Evolutionary conservation across 2,329 filamentous ascomycete genomes (phyloP), one percentile per base, ranked within the genome.

Genomic region (Phialophora tarda): DNA sequence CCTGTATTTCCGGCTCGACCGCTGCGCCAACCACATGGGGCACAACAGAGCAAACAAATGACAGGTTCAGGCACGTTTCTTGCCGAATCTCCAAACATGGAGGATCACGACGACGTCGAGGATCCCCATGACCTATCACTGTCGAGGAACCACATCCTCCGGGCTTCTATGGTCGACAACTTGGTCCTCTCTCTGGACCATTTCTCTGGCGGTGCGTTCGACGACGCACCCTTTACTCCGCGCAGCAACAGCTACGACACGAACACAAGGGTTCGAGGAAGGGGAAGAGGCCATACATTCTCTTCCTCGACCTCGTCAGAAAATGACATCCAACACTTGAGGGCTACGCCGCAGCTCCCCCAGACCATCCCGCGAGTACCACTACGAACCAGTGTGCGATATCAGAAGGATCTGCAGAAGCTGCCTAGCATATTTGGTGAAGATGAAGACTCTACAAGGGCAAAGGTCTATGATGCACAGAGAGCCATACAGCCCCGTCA

Each of bases 111-210:
- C 48, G 72, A 74, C 58, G 34, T 64, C 34, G 81, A 85, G 71
- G 89, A 93, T 79, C 92, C 90, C 57, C 93, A 97, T 82, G 93
- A 97, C 77, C 84, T 97, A 69, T 93, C 91, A 65, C 84, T 96
- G 73, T 89, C 89, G 59, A 87, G 90, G 57, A 84, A 89, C 68
- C 87, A 91, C 76, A 88, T 91, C 69, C 92, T 91, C 48, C 88
- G 94, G 72, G 92, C 96, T 75, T 97, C 93, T 41, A 88, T 99
- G 72, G 92, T 99, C 66, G 91, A 95, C 78, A 96, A 97, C 78
- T 95, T 99, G 90, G 88, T 98, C 67, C 84, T 95, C 71, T 97
- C 93, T 48, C 88, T 99, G 70, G 94, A 97, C 79, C 91, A 94
- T 78, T 88, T 94, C 75, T 89, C 87, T 48, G 83, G 72, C 69